Percentiles rank a stretch among this genome's conserved stretches.
These are phyloP conservation scores for Grosmannia penicillata DNA, from an alignment of 2,329 filamentous ascomycete species.

Conservation along the genomic window DNA sequence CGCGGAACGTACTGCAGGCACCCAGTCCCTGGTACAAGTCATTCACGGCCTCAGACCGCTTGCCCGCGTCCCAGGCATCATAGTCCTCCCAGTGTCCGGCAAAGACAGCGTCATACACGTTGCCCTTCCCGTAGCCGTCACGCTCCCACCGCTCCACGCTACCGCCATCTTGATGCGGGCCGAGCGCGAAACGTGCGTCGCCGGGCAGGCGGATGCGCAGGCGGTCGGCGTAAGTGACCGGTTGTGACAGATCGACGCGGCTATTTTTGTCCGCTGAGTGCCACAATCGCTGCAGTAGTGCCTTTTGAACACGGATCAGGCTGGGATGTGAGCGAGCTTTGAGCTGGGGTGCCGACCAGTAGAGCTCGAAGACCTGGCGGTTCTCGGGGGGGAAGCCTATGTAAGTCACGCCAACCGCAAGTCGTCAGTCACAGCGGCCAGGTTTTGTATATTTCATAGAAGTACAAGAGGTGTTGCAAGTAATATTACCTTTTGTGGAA, in stretches of 20 bases:
- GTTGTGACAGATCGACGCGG: slow-evolving; percentile 19
- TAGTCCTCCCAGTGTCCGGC: slow-evolving; percentile 65
- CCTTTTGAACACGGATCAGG: slow-evolving; percentile 43
- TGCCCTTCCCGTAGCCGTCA: slow-evolving; percentile 48
- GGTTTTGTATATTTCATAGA: slow-evolving; percentile 18
- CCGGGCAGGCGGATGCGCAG: slow-evolving; percentile 59
- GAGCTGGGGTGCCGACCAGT: slow-evolving; percentile 58
- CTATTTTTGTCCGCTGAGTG: slow-evolving; percentile 19
- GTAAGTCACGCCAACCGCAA: not conserved
- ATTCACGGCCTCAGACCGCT: slow-evolving; percentile 50
- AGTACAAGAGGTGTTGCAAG: not conserved
- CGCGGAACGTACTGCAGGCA: slow-evolving; percentile 70
- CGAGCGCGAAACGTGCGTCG: slow-evolving; percentile 54
- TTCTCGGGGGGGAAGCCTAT: slow-evolving; percentile 49
- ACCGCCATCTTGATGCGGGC: slow-evolving; percentile 60
- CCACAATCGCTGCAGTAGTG: slow-evolving; percentile 49
- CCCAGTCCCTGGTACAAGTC: slow-evolving; percentile 73
- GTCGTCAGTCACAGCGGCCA: slow-evolving; percentile 23
- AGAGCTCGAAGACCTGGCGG: slow-evolving; percentile 61
- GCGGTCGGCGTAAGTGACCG: slow-evolving; percentile 55
- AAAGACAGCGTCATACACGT: slow-evolving; percentile 61
- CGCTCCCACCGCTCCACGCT: slow-evolving; percentile 63
- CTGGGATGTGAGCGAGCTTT: slow-evolving; percentile 52
- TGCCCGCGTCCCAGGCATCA: slow-evolving; percentile 67
- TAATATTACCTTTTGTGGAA: slow-evolving; percentile 31